These are phyloP conservation scores for Candida sp. DNA, from an alignment of 1,139 yeast genomes.

Conservation along the genomic window DNA sequence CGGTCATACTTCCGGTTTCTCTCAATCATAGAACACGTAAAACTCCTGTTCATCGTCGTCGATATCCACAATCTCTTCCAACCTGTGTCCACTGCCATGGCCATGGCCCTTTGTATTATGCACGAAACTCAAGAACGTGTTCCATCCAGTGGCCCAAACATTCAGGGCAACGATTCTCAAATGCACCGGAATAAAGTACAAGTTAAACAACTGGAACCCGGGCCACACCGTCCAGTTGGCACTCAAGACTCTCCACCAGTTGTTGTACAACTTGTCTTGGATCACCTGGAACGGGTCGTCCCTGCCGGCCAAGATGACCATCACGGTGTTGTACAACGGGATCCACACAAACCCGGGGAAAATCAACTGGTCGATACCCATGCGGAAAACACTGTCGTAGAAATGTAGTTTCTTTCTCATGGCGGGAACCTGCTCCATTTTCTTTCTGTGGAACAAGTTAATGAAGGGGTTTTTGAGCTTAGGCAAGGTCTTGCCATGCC, in stretches of 20 bases:
- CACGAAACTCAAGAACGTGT: slow-evolving; percentile 46
- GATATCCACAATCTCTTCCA: slow-evolving; percentile 47
- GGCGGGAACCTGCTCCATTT: slow-evolving; percentile 12
- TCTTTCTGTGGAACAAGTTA: slow-evolving; percentile 8
- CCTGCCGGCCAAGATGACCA: slow-evolving; percentile 42
- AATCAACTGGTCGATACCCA: slow-evolving; percentile 40
- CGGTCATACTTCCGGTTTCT: neutral
- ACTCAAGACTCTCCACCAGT: slow-evolving; percentile 48
- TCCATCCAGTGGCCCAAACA: slow-evolving; percentile 50
- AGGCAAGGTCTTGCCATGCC: slow-evolving; percentile 67
- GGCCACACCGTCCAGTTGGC: slow-evolving; percentile 54
- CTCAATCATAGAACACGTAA: slow-evolving; percentile 29
- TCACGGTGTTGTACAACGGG: slow-evolving; percentile 47
- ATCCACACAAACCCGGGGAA: slow-evolving; percentile 45
- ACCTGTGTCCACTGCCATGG: slow-evolving; percentile 35
- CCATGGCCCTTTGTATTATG: slow-evolving; percentile 52
- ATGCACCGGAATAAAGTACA: slow-evolving; percentile 45
- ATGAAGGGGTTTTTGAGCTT: slow-evolving; percentile 48
- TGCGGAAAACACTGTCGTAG: slow-evolving; percentile 41
- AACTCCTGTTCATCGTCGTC: slow-evolving; percentile 34
- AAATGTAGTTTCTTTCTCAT: slow-evolving; percentile 22
- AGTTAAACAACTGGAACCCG: slow-evolving; percentile 40
- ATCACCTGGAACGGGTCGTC: slow-evolving; percentile 40
- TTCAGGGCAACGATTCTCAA: slow-evolving; percentile 43
- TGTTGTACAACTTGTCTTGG: slow-evolving; percentile 34